Base-by-base conservation (phyloP, 768 basidiomycete species). In the Mycena rebaudengoi region DNA sequence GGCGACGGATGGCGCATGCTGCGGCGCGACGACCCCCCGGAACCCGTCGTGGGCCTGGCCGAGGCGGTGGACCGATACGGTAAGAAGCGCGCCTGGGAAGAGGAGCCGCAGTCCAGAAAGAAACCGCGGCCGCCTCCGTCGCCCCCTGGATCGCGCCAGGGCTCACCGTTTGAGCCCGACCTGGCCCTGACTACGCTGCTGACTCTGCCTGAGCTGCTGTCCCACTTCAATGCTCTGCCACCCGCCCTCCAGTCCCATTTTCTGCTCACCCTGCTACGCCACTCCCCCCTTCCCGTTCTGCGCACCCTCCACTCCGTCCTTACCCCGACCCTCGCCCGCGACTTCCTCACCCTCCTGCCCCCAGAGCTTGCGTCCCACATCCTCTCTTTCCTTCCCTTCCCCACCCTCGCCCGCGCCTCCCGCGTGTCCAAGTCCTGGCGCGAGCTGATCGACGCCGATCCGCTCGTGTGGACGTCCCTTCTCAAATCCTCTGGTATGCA, bases 301-400 rank as follows among this genome's bases (percentile, higher is more conserved):
- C 91, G 97, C 52, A 92, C 92, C 1, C 78, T 99, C 16, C 91
- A 96, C 71, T 89, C 91, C 33, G 92, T 99, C 69, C 83, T 98
- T 69, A 90, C 92, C 1, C 94, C 92, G 25, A 95, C 95, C 3
- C 83, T 99, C 28, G 94, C 95, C 21, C 91, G 96, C 69, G 98
- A 99, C 78, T 99, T 98, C 75, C 85, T 99, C 68, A 90, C 92
- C 2, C 86, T 94, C 37, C 87, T 98, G 11, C 98, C 98, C 5
- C 90, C 93, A 32, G 97, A 99, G 71, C 88, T 99, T 35, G 91
- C 94, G 51, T 92, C 96, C 1, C 91, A 93, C 66, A 86, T 98
- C 65, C 86, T 99, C 65, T 89, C 89, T 68, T 94, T 85, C 74
- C 88, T 98, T 32, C 91, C 95, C 5, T 91, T 91, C 67, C 82